phyloP scores from a whole-genome alignment of 106 monocot genomes.

The Acorus calamus region DNA sequence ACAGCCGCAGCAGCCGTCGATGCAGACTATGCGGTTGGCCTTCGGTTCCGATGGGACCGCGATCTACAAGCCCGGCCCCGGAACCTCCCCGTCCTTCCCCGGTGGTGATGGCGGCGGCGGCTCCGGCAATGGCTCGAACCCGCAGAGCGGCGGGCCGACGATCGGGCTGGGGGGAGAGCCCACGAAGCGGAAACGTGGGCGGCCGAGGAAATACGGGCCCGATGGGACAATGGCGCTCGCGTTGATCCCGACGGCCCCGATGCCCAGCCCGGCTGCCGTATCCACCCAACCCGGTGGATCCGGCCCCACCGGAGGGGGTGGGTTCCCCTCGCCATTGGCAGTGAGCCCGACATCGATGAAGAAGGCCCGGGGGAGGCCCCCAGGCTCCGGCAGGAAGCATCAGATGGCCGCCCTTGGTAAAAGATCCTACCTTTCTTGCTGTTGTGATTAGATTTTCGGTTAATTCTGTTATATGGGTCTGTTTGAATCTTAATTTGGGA shows the following conservation, averaged over 20 bases:
- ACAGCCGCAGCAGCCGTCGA: slow-evolving; percentile 17
- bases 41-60: slow-evolving; percentile 69
- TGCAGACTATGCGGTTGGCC: slow-evolving; percentile 61
- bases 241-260: slow-evolving; percentile 17
- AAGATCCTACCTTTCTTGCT: no score
- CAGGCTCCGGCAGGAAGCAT: slow-evolving; percentile 66
- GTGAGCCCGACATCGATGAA: slow-evolving; percentile 25
- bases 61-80: slow-evolving; percentile 58
- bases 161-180: slow-evolving; percentile 41
- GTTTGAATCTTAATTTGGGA: no score
- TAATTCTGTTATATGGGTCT: no score
- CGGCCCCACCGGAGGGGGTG: not conserved
- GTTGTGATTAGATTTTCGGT: no score
- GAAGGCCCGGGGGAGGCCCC: slow-evolving; percentile 53
- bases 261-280: not conserved
- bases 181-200: slow-evolving; percentile 72
- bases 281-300: not conserved
- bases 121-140: not conserved
- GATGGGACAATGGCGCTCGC: slow-evolving; percentile 66
- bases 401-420: slow-evolving; percentile 67
- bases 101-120: slow-evolving; percentile 12
- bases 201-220: slow-evolving; percentile 89
- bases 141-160: slow-evolving; percentile 13
- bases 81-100: slow-evolving; percentile 23
- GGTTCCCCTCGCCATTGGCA: not conserved